Base-by-base conservation (phyloP, 768 basidiomycete genomes). In the Phanerochaete sordida region DNA sequence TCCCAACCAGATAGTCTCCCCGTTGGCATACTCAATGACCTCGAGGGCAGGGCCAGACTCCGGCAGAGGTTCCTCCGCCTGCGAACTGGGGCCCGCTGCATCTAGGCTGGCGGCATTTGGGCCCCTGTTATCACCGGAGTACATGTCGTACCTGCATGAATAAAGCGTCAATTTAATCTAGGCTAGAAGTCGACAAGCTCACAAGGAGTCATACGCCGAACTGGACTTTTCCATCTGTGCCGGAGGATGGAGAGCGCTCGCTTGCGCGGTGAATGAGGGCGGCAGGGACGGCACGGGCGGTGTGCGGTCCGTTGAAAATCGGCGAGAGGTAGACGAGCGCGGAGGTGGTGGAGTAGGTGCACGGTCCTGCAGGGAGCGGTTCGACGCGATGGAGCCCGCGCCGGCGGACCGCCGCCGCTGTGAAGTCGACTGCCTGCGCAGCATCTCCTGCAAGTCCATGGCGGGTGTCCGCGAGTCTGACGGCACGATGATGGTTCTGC, bases 261-360 rank as follows among this genome's bases (percentile, higher is more conserved):
- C 70, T 50, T 72, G 75, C 23, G 78, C 66, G 4, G 78, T 72
- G 57, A 85, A 76, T 13, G 84, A 78, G 60, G 76, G 71, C 39
- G 87, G 83, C 51, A 88, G 70, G 39, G 81, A 81, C 11, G 90
- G 90, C 35, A 91, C 77, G 11, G 90, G 90, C 45, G 90, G 89
- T 2, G 86, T 81, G 37, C 75, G 75, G 65, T 87, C 86, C 59
- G 74, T 77, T 23, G 89, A 88, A 74, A 91, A 90, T 37, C 88
- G 83, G 62, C 81, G 81, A 31, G 72, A 64, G 39, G 70, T 70
- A 49, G 79, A 76, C 4, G 82, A 75, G 63, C 83, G 83, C 15
- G 88, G 85, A 31, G 92, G 92, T 19, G 91, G 92, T n/a, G 91
- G 91, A 8, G 92, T 93, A 12, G 91, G 91, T 13, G 77, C 87